Evolutionary conservation across 306 rosid genomes (phyloP).

Genomic region (Pterocarpus santalinus): DNA sequence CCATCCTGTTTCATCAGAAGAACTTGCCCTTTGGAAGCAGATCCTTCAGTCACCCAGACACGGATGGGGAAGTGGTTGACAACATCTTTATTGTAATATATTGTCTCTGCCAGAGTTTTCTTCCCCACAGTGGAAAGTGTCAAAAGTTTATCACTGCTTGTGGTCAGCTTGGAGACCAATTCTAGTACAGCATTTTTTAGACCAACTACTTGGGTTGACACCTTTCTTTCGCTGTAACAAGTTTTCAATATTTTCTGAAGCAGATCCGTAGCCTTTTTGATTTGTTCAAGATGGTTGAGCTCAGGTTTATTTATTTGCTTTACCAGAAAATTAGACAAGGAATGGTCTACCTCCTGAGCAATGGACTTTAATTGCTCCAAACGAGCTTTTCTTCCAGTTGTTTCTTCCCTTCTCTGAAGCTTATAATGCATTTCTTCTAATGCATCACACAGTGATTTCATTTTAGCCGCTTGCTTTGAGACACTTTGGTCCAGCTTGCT

Average conservation of each 20-base stretch:
- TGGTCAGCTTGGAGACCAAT: constrained; percentile 36
- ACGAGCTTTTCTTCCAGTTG: constrained; percentile 32
- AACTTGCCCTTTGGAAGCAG: constrained; percentile 13
- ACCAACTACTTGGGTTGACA: constrained; percentile 41
- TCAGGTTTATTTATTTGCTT: background rate
- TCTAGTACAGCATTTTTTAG: constrained; percentile 36
- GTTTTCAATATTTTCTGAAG: constrained; percentile 21
- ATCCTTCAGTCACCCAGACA: constrained; percentile 42
- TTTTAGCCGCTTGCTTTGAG: background rate
- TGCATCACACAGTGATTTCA: background rate
- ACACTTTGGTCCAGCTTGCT: background rate
- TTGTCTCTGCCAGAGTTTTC: constrained; percentile 53
- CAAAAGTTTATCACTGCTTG: background rate
- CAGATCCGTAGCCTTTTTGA: constrained; percentile 7
- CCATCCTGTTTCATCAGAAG: constrained; percentile 33
- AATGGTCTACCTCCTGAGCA: background rate
- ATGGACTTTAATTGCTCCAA: constrained; percentile 31
- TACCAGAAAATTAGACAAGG: background rate
- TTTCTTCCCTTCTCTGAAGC: constrained; percentile 27
- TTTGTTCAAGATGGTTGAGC: constrained; percentile 13
- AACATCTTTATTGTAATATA: constrained; percentile 34
- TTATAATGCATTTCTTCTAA: constrained; percentile 11
- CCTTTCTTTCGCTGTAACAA: constrained; percentile 33
- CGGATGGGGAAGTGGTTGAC: constrained; percentile 34
- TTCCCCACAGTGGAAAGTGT: constrained; percentile 55